Conservation (phyloP, 2,329 filamentous ascomycete species). For the Exophiala sideris region DNA sequence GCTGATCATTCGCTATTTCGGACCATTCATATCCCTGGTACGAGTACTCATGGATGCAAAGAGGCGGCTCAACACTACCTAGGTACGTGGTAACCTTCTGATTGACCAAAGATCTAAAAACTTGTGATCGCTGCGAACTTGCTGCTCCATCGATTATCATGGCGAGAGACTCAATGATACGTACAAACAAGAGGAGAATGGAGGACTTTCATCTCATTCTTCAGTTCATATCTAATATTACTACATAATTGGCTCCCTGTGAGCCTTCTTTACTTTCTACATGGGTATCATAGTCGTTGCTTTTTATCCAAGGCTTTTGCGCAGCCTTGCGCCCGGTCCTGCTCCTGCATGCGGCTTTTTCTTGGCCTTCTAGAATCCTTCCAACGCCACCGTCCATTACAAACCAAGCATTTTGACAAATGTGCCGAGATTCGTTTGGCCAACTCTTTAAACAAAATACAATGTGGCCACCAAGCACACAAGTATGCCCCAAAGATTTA, state of each 20-base stretch:
- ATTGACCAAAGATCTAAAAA: too few relatives aligned
- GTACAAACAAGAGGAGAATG: background rate
- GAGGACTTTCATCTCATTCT: background rate
- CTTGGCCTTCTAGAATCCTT: conserved; percentile 9
- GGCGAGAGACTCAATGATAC: background rate
- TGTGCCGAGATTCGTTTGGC: background rate
- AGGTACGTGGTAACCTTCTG: too few relatives aligned
- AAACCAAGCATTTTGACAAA: conserved; percentile 13
- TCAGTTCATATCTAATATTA: background rate
- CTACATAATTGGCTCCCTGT: background rate
- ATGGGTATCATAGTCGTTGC: conserved; percentile 10
- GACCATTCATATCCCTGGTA: too few relatives aligned
- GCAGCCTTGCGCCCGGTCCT: conserved; percentile 12
- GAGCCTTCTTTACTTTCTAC: conserved; percentile 8
- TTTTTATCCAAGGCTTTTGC: conserved; percentile 1
- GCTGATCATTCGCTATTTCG: too few relatives aligned
- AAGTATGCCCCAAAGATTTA: background rate
- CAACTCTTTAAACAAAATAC: background rate
- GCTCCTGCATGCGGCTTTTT: background rate
- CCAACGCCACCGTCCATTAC: conserved; percentile 12
- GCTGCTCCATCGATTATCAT: background rate
- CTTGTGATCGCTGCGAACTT: too few relatives aligned
- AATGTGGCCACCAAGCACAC: background rate
- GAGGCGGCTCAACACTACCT: too few relatives aligned
- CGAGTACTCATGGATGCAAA: too few relatives aligned